Evolutionary conservation across 192 early-diverging fungal genomes (phyloP).

Genomic region (Backusella psychrophila): DNA sequence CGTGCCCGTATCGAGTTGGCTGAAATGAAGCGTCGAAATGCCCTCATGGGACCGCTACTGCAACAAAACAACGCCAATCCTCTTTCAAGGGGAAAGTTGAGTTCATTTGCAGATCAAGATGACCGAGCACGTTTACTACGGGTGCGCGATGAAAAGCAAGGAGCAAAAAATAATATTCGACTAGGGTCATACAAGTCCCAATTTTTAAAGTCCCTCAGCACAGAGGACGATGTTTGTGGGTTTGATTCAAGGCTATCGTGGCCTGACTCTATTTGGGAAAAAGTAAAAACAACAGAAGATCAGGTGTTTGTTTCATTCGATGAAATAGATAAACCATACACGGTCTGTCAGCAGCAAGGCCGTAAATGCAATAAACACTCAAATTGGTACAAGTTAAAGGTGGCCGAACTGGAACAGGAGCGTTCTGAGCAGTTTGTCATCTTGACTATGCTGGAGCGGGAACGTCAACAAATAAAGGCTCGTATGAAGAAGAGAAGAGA

Average conservation of each 20-base stretch:
- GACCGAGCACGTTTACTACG: slow-evolving; percentile 41
- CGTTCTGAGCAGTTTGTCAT: slow-evolving; percentile 30
- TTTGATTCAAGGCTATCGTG: slow-evolving; percentile 48
- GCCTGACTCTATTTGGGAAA: slow-evolving; percentile 33
- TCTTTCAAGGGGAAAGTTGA: slow-evolving; percentile 32
- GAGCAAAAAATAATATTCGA: slow-evolving; percentile 10
- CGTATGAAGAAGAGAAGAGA: slow-evolving; percentile 49
- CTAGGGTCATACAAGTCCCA: slow-evolving; percentile 3
- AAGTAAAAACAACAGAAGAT: slow-evolving; percentile 14
- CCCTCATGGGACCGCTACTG: background rate
- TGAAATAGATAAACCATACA: background rate
- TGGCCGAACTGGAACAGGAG: slow-evolving; percentile 46
- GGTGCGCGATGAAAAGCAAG: slow-evolving; percentile 35
- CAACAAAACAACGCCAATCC: slow-evolving; percentile 13
- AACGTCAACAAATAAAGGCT: slow-evolving; percentile 44
- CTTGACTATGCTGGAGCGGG: slow-evolving; percentile 27
- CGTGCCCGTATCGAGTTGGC: slow-evolving; percentile 36
- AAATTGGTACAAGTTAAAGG: slow-evolving; percentile 50
- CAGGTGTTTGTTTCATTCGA: slow-evolving; percentile 5
- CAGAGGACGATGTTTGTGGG: slow-evolving; percentile 39
- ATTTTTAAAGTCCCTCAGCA: slow-evolving; percentile 12
- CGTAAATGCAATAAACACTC: slow-evolving; percentile 44
- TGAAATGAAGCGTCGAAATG: slow-evolving; percentile 28
- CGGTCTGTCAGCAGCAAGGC: slow-evolving; percentile 34
- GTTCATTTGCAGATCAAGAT: slow-evolving; percentile 43